Evolutionary conservation across 1,139 yeast species (phyloP).

Genomic region (Pichia sp.): DNA sequence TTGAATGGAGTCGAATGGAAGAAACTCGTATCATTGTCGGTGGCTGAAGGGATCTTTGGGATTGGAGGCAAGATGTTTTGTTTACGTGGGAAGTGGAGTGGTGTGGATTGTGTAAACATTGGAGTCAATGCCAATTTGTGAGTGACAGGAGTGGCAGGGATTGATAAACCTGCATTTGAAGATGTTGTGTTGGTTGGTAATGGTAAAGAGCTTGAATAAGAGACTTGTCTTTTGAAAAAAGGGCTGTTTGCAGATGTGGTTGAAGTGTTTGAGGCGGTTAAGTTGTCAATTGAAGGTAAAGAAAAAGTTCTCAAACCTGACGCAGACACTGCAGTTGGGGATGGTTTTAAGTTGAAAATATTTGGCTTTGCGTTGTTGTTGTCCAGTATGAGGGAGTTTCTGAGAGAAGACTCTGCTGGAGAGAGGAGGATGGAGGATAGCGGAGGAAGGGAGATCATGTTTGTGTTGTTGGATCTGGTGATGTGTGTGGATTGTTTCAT

Average conservation of each 20-base stretch:
- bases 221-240: conserved; percentile 16
- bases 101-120: conserved; percentile 17
- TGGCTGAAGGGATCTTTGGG: neutral
- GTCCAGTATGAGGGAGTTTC: conserved; percentile 9
- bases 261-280: conserved; percentile 8
- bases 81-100: neutral
- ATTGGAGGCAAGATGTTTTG: neutral
- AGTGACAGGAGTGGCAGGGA: conserved; percentile 12
- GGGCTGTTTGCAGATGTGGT: conserved; percentile 18
- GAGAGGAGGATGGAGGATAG: conserved; percentile 17
- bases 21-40: conserved; percentile 4
- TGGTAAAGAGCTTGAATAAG: conserved; percentile 19
- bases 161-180: no score
- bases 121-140: conserved; percentile 20
- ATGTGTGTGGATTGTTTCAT: conserved; percentile 15
- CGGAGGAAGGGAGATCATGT: conserved; percentile 18
- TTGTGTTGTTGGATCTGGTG: neutral
- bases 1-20: conserved; percentile 10
- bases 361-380: neutral
- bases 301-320: conserved; percentile 10
- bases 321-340: neutral
- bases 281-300: conserved; percentile 27
- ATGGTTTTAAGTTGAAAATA: neutral
- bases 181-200: conserved; percentile 13
- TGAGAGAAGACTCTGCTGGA: conserved; percentile 13